These are phyloP conservation scores for Platanus orientalis DNA, from an alignment of 164 flowering plant species.

Conservation along the genomic window DNA sequence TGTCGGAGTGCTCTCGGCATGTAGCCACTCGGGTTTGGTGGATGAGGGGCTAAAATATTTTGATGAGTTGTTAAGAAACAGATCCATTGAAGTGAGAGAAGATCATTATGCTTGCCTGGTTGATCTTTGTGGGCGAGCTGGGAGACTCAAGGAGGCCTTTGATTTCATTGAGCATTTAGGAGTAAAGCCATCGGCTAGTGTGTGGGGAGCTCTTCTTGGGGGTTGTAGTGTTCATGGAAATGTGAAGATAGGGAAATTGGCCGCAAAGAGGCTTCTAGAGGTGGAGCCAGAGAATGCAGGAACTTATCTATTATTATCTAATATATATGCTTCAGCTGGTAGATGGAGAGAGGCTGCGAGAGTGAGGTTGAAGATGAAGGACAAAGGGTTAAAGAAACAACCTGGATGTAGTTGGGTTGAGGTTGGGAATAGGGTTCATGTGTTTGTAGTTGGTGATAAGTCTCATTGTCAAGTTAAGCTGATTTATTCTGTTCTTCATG, in stretches of 20 bases:
- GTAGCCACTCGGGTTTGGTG: constrained; percentile 10
- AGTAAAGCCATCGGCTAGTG: not conserved
- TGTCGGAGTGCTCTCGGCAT: constrained; percentile 9
- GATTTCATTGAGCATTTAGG: not conserved
- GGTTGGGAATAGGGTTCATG: no score
- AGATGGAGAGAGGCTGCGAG: no score
- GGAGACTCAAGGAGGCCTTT: not conserved
- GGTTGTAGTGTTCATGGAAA: not conserved
- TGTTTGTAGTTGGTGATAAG: no score
- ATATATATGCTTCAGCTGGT: no score
- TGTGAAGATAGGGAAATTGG: not conserved
- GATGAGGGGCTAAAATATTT: constrained; percentile 3
- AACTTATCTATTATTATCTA: no score
- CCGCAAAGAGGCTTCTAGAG: not conserved
- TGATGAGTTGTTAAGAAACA: constrained; percentile 1
- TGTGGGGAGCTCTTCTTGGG: not conserved
- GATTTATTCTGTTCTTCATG: no score
- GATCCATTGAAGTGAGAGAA: constrained; percentile 1
- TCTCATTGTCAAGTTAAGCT: no score
- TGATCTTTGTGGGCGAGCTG: not conserved
- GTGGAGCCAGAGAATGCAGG: no score
- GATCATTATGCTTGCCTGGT: not conserved
- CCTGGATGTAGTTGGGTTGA: no score
- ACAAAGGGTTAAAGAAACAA: no score
- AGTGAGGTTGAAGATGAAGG: no score